A percentile compares a stretch with the other conserved stretches of the same genome.
phyloP scores from a whole-genome alignment of 1,139 yeast species.

The Scheffersomyces titani region DNA sequence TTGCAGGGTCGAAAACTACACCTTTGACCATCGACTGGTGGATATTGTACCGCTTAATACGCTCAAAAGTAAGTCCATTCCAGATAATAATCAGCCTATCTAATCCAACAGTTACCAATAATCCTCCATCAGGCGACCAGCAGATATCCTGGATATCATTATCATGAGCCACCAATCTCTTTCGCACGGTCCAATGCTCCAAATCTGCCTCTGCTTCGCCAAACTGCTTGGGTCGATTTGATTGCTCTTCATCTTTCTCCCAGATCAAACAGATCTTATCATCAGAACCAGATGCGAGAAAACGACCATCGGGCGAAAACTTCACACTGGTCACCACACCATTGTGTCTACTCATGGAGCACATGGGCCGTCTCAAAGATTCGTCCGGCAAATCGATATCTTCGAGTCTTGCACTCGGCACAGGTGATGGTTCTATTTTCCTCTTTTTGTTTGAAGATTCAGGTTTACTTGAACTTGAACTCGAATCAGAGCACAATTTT shows the following conservation, averaged over 20 bases:
- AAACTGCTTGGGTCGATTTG: constrained; percentile 43
- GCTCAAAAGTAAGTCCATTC: constrained; percentile 91
- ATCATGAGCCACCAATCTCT: constrained; percentile 91
- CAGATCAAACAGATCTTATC: constrained; percentile 89
- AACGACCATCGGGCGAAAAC: constrained; percentile 89
- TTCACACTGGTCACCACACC: constrained; percentile 95
- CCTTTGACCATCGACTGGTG: constrained; percentile 97
- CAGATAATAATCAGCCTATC: constrained; percentile 91
- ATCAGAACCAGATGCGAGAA: constrained; percentile 92
- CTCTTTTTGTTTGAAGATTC: constrained; percentile 7
- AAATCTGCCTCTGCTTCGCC: constrained; percentile 62
- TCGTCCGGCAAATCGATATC: constrained; percentile 30
- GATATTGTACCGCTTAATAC: constrained; percentile 82
- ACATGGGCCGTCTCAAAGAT: constrained; percentile 56
- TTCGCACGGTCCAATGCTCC: constrained; percentile 93
- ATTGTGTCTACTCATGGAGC: constrained; percentile 81
- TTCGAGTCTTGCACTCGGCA: constrained; percentile 3
- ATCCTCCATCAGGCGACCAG: constrained; percentile 94
- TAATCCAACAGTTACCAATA: constrained; percentile 89
- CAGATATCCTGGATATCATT: constrained; percentile 96
- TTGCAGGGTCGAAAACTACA: constrained; percentile 95
- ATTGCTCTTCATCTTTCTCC: constrained; percentile 78
- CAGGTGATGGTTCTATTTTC: constrained; percentile 2
- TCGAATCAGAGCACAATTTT: constrained; percentile 4
- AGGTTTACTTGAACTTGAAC: neutral